Conservation (phyloP, 2,329 filamentous ascomycete species). For the Exophiala dermatitidis region DNA sequence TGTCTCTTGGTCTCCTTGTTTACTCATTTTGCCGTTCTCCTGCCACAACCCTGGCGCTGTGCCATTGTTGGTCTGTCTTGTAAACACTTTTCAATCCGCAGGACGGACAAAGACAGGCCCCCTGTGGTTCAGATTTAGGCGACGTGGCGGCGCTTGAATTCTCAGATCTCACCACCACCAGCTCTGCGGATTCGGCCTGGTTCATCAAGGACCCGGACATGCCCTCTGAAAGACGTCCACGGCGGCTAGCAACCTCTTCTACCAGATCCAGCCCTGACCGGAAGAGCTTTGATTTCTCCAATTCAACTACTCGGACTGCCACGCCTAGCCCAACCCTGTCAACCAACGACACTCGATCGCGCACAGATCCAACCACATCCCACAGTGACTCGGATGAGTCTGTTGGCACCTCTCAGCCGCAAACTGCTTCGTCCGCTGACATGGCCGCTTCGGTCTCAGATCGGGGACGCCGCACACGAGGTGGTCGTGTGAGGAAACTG, state of each 20-base stretch:
- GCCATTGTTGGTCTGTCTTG: too few species aligned
- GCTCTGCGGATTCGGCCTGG: neutral
- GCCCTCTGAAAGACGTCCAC: slow-evolving; percentile 6
- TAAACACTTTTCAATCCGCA: too few species aligned
- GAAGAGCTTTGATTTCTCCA: slow-evolving; percentile 2
- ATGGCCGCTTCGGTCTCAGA: slow-evolving; percentile 3
- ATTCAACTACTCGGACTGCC: slow-evolving; percentile 2
- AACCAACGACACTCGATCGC: slow-evolving; percentile 1
- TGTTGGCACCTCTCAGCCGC: slow-evolving; percentile 6
- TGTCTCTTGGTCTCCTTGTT: neutral
- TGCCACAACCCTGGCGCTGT: neutral
- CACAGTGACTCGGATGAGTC: slow-evolving; percentile 16
- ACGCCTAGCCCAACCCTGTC: slow-evolving; percentile 11
- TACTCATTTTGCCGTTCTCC: neutral
- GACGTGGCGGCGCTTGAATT: too few species aligned
- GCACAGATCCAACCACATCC: slow-evolving; percentile 7
- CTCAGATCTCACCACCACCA: too few species aligned
- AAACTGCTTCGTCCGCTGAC: slow-evolving; percentile 9
- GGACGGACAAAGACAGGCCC: too few species aligned
- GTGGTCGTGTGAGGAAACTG: slow-evolving; percentile 18
- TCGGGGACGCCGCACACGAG: slow-evolving; percentile 6
- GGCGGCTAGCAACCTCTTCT: slow-evolving; percentile 14
- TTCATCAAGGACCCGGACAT: slow-evolving; percentile 6
- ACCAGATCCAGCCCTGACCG: neutral
- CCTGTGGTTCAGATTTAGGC: too few species aligned